Percentiles rank a stretch among this genome's conserved stretches.
phyloP scores from a whole-genome alignment of 805 yeast species.

The Spathaspora boniae region DNA sequence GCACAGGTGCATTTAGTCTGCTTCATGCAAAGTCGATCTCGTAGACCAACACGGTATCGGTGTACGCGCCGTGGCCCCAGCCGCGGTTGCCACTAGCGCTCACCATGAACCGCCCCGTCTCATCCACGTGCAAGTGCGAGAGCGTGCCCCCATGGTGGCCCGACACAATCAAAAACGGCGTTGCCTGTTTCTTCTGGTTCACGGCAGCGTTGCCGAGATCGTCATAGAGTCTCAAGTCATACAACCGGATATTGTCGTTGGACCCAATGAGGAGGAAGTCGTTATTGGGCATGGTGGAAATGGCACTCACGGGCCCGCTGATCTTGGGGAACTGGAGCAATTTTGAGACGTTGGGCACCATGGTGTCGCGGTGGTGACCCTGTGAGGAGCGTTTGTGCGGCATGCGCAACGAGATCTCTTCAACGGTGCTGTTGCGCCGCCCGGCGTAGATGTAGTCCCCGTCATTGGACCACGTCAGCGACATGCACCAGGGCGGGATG shows the following conservation, averaged over 20 bases:
- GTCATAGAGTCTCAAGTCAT: conserved; percentile 58
- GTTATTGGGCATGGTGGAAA: conserved; percentile 75
- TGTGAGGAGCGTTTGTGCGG: conserved; percentile 32
- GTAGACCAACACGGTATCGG: conserved; percentile 79
- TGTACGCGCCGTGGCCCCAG: conserved; percentile 77
- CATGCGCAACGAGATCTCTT: conserved; percentile 65
- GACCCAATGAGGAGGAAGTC: conserved; percentile 84
- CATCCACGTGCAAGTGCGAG: conserved; percentile 76
- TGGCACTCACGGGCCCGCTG: conserved; percentile 86
- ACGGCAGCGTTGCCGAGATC: conserved; percentile 20
- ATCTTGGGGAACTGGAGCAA: conserved; percentile 74
- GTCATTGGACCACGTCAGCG: conserved; percentile 81
- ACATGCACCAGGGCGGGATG: conserved; percentile 92
- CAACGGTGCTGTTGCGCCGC: conserved; percentile 83
- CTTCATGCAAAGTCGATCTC: conserved; percentile 54
- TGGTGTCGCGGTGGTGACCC: conserved; percentile 21
- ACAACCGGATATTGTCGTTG: conserved; percentile 81
- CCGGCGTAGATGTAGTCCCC: conserved; percentile 83
- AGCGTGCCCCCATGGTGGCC: conserved; percentile 95
- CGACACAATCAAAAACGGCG: conserved; percentile 87
- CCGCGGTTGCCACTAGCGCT: conserved; percentile 95
- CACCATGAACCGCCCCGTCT: conserved; percentile 81
- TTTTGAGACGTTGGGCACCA: conserved; percentile 49
- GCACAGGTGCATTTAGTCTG: conserved; percentile 2
- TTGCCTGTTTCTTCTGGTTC: conserved; percentile 35